Conservation (phyloP, 2,329 filamentous ascomycete genomes). For the Phyllosticta paracitricarpa region DNA sequence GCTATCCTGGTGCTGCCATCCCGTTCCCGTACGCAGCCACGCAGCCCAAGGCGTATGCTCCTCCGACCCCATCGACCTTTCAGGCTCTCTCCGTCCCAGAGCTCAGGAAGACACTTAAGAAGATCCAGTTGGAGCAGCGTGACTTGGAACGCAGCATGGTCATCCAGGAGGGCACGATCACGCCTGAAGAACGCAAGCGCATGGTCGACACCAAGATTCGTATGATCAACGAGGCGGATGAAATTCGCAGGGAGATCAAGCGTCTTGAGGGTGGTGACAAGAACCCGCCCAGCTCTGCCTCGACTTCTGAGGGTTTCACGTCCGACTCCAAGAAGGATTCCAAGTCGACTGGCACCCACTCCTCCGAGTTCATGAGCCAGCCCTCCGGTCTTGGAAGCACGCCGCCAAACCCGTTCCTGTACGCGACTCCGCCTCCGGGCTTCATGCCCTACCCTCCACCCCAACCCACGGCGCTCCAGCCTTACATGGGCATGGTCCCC, state of each 20-base stretch:
- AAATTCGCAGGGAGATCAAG: conserved; percentile 25
- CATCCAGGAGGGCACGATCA: not conserved
- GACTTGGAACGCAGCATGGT: conserved; percentile 19
- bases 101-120: conserved; percentile 25
- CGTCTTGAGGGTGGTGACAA: conserved; percentile 12
- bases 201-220: conserved; percentile 27
- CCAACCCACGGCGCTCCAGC: not conserved
- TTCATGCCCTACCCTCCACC: not conserved
- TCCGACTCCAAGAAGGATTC: not conserved
- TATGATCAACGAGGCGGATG: conserved; percentile 27
- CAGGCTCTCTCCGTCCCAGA: conserved; percentile 18
- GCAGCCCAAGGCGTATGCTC: not conserved
- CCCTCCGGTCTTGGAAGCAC: not conserved
- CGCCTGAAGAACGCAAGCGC: conserved; percentile 19
- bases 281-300: not conserved
- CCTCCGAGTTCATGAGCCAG: not conserved
- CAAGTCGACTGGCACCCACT: not conserved
- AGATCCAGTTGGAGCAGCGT: conserved; percentile 26
- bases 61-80: not conserved
- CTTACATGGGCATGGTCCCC: not conserved
- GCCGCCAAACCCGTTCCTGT: not conserved
- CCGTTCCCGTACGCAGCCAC: not conserved
- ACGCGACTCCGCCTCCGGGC: not conserved
- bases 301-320: not conserved
- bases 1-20: not conserved